Percentiles rank a stretch among this genome's conserved stretches.
Conservation (phyloP, 169 alveolate species). For the Babesia bovis region DNA sequence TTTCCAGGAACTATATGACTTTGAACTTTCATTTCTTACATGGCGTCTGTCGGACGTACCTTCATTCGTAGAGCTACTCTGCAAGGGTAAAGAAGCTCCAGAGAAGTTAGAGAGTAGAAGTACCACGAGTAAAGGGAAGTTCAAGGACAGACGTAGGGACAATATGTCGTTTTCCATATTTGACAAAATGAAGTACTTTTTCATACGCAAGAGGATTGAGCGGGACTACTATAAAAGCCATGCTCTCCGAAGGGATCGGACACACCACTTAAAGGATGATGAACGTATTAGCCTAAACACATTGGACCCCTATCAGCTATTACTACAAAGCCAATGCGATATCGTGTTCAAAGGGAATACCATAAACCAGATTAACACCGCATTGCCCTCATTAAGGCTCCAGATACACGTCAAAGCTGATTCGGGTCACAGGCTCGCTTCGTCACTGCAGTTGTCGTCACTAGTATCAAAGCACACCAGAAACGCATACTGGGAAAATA, state of each 20-base stretch:
- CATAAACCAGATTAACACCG: background rate
- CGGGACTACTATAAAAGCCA: slow-evolving; percentile 9
- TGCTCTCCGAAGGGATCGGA: background rate
- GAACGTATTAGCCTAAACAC: background rate
- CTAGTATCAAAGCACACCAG: slow-evolving; percentile 29
- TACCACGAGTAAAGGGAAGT: slow-evolving; percentile 6
- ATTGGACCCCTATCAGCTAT: slow-evolving; percentile 12
- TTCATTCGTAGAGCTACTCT: slow-evolving; percentile 52
- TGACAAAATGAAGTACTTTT: slow-evolving; percentile 26
- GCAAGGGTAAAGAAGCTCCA: slow-evolving; percentile 23
- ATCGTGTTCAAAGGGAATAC: slow-evolving; percentile 4
- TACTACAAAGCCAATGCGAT: slow-evolving; percentile 7
- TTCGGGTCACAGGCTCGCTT: slow-evolving; percentile 18
- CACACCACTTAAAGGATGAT: background rate
- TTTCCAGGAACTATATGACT: slow-evolving; percentile 78
- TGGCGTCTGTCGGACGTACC: slow-evolving; percentile 65
- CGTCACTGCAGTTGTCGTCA: slow-evolving; percentile 32
- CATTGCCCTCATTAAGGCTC: slow-evolving; percentile 45
- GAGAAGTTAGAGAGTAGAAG: background rate
- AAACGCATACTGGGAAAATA: slow-evolving; percentile 77
- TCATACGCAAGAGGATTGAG: slow-evolving; percentile 25
- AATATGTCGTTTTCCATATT: slow-evolving; percentile 31
- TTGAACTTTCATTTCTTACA: slow-evolving; percentile 70
- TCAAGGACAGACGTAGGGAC: background rate
- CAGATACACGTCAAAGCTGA: slow-evolving; percentile 32